These are phyloP conservation scores for Metschnikowia henanensis DNA, from an alignment of 805 yeast species.

Conservation along the genomic window DNA sequence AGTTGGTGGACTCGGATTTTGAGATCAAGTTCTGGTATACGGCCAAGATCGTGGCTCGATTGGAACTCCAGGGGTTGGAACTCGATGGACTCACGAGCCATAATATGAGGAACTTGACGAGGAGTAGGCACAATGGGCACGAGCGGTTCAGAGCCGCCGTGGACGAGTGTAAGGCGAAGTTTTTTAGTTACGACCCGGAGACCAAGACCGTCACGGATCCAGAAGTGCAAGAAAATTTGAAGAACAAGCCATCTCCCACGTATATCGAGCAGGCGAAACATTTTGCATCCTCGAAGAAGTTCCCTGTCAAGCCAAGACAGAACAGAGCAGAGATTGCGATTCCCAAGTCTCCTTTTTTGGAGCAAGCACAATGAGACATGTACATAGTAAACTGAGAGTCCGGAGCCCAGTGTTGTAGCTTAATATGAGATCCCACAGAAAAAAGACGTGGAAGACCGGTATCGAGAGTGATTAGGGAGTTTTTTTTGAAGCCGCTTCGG, in stretches of 20 bases:
- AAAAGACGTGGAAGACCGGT: no score
- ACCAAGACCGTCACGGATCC: slow-evolving; percentile 25
- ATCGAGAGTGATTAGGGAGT: no score
- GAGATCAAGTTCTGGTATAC: slow-evolving; percentile 76
- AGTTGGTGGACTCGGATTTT: slow-evolving; percentile 65
- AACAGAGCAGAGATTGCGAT: slow-evolving; percentile 14
- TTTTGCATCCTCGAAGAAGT: slow-evolving; percentile 34
- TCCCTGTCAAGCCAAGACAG: slow-evolving; percentile 30
- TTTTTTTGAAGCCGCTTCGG: no score
- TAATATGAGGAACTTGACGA: slow-evolving; percentile 54
- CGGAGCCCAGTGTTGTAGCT: no score
- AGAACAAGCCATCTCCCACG: slow-evolving; percentile 32
- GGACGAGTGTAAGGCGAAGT: slow-evolving; percentile 42
- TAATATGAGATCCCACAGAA: no score
- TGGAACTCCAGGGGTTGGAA: slow-evolving; percentile 60
- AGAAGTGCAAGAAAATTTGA: slow-evolving; percentile 27
- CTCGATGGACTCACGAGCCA: slow-evolving; percentile 49
- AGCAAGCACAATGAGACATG: slow-evolving; percentile 11
- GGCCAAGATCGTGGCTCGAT: slow-evolving; percentile 84
- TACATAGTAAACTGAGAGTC: slow-evolving; percentile 15
- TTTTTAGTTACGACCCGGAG: slow-evolving; percentile 36
- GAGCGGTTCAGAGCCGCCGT: slow-evolving; percentile 59
- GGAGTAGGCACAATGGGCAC: slow-evolving; percentile 49
- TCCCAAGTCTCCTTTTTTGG: slow-evolving; percentile 37
- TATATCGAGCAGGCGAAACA: slow-evolving; percentile 22